Evolutionary conservation across 2,329 filamentous ascomycete genomes (phyloP), one percentile per base, ranked within the genome.

Genomic region (Aspergillus sojae): DNA sequence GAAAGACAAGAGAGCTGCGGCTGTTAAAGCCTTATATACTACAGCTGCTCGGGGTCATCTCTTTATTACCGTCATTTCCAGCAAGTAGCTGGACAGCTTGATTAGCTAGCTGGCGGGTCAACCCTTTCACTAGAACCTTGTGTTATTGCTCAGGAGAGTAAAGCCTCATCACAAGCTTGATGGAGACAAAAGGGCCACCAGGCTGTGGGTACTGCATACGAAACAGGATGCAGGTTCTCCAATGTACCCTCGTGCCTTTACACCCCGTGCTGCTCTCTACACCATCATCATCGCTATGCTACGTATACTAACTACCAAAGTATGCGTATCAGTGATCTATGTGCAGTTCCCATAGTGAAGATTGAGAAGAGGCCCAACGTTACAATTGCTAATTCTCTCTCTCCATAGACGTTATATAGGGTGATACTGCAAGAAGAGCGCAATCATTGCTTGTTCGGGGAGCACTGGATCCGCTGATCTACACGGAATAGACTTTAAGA

Each of bases 21-120:
- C 23, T n/a, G 28, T 26, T 36, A 16, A 58, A 5, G 39, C 46
- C 43, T 67, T 68, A 64, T 68, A 68, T 62, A 36, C 62, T 46
- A 26, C 34, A 34, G 57, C 21, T 60, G 41, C 61, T 64, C 57
- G 53, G 21, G 32, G 57, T 30, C 23, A 30, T 56, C 52, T 21
- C 45, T 61, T 32, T 30, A 45, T 45, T 39, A 16, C 34, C 7
- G n/a, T 50, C 23, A 3, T 45, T 55, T 45, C 14, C 45, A 26
- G 23, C 16, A 30, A 26, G 48, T n/a, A 56, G 50, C 41, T 50
- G 32, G 46, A 26, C 21, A 57, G 34, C 5, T 58, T 56, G 53
- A 26, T 23, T 39, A 23, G 21, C 48, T 52, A 62, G 56, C 32
- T 45, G 32, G 55, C 34, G 62, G 54, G 59, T 58, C 62, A 36